phyloP scores from a whole-genome alignment of 306 rosid species.

The Cicer yamashitae region DNA sequence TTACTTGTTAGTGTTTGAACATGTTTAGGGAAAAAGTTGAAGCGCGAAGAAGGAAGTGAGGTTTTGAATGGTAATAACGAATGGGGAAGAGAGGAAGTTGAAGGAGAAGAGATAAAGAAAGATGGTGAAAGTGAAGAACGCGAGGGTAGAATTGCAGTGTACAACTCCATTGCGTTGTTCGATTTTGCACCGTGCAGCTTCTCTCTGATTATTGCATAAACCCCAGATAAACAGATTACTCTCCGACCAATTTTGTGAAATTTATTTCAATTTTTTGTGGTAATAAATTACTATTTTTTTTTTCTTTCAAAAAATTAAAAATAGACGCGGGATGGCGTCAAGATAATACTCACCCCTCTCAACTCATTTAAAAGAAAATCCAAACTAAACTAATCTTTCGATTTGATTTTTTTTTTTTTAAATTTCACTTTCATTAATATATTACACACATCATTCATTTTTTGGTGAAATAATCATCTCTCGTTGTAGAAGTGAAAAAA shows the following conservation, averaged over 20 bases:
- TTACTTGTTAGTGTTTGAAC: slow-evolving; percentile 2
- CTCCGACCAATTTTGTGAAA: not conserved
- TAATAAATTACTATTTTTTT: too few relatives aligned
- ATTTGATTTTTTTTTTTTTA: too few relatives aligned
- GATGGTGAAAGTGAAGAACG: slow-evolving; percentile 40
- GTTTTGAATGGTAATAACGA: slow-evolving; percentile 36
- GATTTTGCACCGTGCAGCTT: not conserved
- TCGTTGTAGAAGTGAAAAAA: too few relatives aligned
- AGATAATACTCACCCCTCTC: too few relatives aligned
- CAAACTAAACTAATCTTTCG: too few relatives aligned
- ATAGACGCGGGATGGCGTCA: too few relatives aligned
- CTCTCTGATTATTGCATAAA: not conserved
- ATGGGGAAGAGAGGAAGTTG: not conserved
- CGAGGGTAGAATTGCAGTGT: slow-evolving; percentile 17
- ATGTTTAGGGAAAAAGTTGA: slow-evolving; percentile 32
- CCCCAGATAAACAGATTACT: not conserved
- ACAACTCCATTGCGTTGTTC: slow-evolving; percentile 43
- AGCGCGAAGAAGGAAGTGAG: slow-evolving; percentile 34
- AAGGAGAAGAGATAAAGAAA: not conserved
- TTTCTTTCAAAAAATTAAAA: too few relatives aligned
- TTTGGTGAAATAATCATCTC: too few relatives aligned
- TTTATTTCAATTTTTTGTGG: not conserved
- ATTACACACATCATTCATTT: too few relatives aligned
- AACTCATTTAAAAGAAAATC: too few relatives aligned
- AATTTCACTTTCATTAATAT: too few relatives aligned